Conservation (phyloP, 208 protist species). For the Herpetomonas tarakana region DNA sequence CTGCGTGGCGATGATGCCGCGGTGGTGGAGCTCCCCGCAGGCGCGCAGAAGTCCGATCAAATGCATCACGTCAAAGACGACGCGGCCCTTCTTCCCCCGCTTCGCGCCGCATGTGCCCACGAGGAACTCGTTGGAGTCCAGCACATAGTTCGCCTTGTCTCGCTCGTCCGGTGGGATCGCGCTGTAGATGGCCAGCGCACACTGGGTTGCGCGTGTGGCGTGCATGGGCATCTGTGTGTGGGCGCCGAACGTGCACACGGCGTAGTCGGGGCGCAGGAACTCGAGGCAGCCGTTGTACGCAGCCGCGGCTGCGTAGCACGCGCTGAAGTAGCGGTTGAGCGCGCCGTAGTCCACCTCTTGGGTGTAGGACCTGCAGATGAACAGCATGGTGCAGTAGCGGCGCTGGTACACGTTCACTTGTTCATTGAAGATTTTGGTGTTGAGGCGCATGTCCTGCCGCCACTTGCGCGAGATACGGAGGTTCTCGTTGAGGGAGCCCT, state of each 20-base stretch:
- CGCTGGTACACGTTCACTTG: constrained; percentile 42
- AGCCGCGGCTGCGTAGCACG: constrained; percentile 10
- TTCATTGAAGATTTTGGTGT: constrained; percentile 53
- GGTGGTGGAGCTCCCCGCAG: not conserved
- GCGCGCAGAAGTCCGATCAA: constrained; percentile 7
- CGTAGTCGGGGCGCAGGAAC: constrained; percentile 38
- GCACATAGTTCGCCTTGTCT: constrained; percentile 19
- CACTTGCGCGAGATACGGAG: constrained; percentile 8
- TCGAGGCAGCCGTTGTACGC: constrained; percentile 45
- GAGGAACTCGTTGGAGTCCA: constrained; percentile 55
- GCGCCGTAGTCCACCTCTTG: constrained; percentile 6
- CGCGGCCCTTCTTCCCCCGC: constrained; percentile 16
- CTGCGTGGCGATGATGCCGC: constrained; percentile 32
- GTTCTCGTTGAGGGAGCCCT: not conserved
- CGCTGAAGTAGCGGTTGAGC: constrained; percentile 15
- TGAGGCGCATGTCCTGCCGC: constrained; percentile 30
- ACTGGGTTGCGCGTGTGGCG: constrained; percentile 31
- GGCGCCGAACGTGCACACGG: constrained; percentile 50
- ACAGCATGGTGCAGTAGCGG: constrained; percentile 46
- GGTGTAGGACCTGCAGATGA: constrained; percentile 24
- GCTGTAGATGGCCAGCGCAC: constrained; percentile 37
- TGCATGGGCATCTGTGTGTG: constrained; percentile 50
- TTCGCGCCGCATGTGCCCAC: constrained; percentile 45
- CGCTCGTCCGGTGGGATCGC: constrained; percentile 18
- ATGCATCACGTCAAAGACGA: constrained; percentile 20